These are phyloP conservation scores for Wilcoxina mikolae DNA, from an alignment of 495 filamentous ascomycete species.

Conservation along the genomic window DNA sequence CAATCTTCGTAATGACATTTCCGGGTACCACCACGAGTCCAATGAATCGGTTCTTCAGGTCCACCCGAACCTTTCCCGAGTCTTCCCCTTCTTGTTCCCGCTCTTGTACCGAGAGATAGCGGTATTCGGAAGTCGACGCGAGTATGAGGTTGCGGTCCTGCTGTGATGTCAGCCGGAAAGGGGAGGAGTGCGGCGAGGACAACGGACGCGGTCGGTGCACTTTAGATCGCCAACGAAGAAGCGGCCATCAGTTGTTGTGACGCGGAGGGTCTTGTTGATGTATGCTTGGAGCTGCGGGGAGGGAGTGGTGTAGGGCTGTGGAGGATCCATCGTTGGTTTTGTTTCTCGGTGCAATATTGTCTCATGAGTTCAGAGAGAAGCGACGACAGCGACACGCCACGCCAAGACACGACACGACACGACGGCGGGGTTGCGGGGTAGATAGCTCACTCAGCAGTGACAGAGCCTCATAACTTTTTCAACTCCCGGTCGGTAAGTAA, in stretches of 20 bases:
- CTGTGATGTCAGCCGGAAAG: constrained; percentile 1
- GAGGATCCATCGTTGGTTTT: neutral
- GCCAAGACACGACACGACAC: too few species aligned
- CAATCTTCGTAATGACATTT: constrained; percentile 68
- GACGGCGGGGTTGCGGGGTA: too few species aligned
- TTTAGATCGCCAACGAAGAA: constrained; percentile 86
- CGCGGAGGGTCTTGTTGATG: constrained; percentile 54
- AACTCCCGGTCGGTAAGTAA: too few species aligned
- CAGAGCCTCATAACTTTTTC: too few species aligned
- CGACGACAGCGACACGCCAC: too few species aligned
- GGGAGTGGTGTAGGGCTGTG: neutral
- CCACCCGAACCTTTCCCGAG: constrained; percentile 38
- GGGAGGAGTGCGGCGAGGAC: neutral
- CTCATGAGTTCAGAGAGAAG: too few species aligned
- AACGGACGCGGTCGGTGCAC: constrained; percentile 74
- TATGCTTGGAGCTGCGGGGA: constrained; percentile 27
- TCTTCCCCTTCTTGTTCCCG: constrained; percentile 10
- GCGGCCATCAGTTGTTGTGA: constrained; percentile 68
- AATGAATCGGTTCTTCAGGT: constrained; percentile 72
- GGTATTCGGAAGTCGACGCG: constrained; percentile 72
- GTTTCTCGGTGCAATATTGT: too few species aligned
- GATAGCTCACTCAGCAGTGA: too few species aligned
- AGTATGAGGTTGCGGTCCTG: constrained; percentile 79
- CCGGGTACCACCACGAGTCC: constrained; percentile 87
- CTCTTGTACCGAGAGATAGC: constrained; percentile 43